Evolutionary conservation across 495 filamentous ascomycete species (phyloP).

Genomic region (Jackrogersella minutella): DNA sequence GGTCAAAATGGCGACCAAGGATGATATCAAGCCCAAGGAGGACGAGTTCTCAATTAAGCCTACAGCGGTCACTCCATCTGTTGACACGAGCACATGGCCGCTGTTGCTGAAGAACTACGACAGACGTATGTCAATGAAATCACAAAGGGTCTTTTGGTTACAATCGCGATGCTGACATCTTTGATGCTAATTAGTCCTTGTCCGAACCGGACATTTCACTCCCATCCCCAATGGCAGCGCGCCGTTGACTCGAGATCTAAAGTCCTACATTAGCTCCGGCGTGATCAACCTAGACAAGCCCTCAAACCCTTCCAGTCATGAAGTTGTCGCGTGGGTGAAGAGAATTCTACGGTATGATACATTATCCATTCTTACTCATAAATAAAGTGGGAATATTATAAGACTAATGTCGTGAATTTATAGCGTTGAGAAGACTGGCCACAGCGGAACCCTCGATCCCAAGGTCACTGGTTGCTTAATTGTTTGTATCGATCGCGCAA

Average conservation of each 20-base stretch:
- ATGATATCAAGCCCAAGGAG: slow-evolving; percentile 66
- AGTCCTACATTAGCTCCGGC: slow-evolving; percentile 92
- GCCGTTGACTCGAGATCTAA: slow-evolving; percentile 89
- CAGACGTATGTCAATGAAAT: slow-evolving; percentile 53
- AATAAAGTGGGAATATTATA: too few species aligned
- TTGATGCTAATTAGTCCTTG: slow-evolving; percentile 71
- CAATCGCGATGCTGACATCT: slow-evolving; percentile 15
- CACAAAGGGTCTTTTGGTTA: neutral
- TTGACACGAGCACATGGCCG: slow-evolving; percentile 85
- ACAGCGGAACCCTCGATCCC: slow-evolving; percentile 96
- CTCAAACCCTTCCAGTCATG: slow-evolving; percentile 95
- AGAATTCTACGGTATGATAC: slow-evolving; percentile 85
- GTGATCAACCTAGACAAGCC: slow-evolving; percentile 99
- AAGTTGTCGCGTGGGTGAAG: slow-evolving; percentile 99
- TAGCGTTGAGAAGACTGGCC: slow-evolving; percentile 96
- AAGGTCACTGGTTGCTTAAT: slow-evolving; percentile 83
- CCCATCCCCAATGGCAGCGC: slow-evolving; percentile 89
- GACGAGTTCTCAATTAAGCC: slow-evolving; percentile 89
- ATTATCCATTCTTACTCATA: neutral
- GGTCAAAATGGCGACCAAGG: slow-evolving; percentile 66
- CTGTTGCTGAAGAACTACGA: slow-evolving; percentile 92
- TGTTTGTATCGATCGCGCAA: slow-evolving; percentile 94
- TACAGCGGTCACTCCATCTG: slow-evolving; percentile 70
- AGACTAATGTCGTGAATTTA: slow-evolving; percentile 36
- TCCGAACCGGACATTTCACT: slow-evolving; percentile 91